Evolutionary conservation across 2,329 filamentous ascomycete genomes (phyloP).

Genomic region (Dactylellina leptospora): DNA sequence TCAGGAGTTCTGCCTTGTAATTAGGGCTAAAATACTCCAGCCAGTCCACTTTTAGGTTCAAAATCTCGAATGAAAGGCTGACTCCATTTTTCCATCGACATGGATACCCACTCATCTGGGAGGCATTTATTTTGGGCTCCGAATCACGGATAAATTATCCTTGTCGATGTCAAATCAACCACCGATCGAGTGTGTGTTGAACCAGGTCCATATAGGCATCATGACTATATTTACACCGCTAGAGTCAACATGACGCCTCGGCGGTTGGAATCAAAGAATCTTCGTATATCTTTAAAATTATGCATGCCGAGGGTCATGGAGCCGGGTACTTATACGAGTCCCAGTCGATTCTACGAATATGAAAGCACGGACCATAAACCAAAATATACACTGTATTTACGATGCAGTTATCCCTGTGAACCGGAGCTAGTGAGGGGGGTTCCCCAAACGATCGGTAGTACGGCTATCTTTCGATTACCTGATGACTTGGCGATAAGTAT

Average conservation of each 20-base stretch:
- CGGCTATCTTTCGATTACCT: neutral
- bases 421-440: neutral
- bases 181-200: neutral
- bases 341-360: neutral
- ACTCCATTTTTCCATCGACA: neutral
- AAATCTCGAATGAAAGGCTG: neutral
- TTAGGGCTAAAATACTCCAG: conserved; percentile 20
- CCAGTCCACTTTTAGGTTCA: too few species aligned
- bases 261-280: neutral
- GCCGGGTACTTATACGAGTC: conserved; percentile 7
- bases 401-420: neutral
- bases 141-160: conserved; percentile 31
- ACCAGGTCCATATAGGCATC: neutral
- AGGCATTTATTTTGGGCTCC: neutral
- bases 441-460: neutral
- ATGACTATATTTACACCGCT: neutral
- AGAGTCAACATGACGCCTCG: neutral
- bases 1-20: neutral
- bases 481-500: neutral
- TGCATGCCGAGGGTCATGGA: neutral
- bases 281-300: conserved; percentile 6
- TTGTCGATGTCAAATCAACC: neutral
- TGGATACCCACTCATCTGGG: too few species aligned
- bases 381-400: neutral
- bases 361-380: neutral